phyloP scores from a whole-genome alignment of 73 alveolate genomes.

The Breviolum minutum region DNA sequence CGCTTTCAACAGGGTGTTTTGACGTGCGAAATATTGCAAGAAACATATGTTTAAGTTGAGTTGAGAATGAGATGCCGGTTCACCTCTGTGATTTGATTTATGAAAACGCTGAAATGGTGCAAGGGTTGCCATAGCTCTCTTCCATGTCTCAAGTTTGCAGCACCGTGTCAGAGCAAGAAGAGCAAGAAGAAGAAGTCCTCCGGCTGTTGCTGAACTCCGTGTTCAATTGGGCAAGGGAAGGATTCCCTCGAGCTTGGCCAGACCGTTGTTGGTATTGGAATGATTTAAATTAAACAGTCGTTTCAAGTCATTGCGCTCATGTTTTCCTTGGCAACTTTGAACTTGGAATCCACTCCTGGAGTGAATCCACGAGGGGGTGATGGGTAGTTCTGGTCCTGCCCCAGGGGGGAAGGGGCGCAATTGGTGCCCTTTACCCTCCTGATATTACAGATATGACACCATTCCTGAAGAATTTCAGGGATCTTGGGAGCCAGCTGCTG shows the following conservation, averaged over 20 bases:
- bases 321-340: background rate
- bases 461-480: too few species aligned
- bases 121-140: background rate
- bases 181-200: background rate
- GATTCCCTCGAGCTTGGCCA: background rate
- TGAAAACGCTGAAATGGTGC: background rate
- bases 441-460: too few species aligned
- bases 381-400: too few species aligned
- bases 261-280: background rate
- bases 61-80: background rate
- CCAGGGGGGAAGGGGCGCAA: too few species aligned
- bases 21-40: background rate
- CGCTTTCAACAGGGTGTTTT: background rate
- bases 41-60: background rate
- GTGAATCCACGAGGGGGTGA: too few species aligned
- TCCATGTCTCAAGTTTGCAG: background rate
- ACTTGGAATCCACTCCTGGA: too few species aligned
- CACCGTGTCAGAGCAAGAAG: constrained; percentile 1
- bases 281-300: background rate
- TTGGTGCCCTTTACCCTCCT: too few species aligned
- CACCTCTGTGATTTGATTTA: background rate
- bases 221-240: background rate
- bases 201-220: background rate
- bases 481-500: too few species aligned
- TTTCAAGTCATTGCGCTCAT: background rate